Conservation (phyloP, 1,139 yeast species). For the Yamadazyma friedrichii region DNA sequence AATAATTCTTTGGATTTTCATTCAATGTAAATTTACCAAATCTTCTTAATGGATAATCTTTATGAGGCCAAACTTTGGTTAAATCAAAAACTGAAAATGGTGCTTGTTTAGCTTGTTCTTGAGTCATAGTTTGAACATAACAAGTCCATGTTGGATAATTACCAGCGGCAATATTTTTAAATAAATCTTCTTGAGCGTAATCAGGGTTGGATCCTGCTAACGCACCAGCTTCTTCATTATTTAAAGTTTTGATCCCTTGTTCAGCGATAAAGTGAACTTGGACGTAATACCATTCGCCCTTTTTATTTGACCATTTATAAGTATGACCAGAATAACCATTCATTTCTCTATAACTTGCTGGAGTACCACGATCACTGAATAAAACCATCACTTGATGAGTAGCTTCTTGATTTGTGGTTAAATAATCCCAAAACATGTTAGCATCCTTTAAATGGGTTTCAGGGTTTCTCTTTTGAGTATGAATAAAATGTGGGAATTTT, state of each 20-base stretch:
- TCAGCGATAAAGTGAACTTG: conserved; percentile 63
- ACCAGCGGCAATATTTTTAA: conserved; percentile 59
- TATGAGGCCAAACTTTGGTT: conserved; percentile 81
- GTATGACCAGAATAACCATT: conserved; percentile 74
- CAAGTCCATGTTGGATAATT: conserved; percentile 63
- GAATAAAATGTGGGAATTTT: conserved; percentile 86
- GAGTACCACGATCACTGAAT: conserved; percentile 71
- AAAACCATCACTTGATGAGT: conserved; percentile 62
- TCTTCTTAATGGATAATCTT: conserved; percentile 70
- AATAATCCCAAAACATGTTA: conserved; percentile 71
- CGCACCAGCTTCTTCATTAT: conserved; percentile 56
- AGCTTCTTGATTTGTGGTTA: conserved; percentile 60
- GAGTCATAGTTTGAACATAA: conserved; percentile 67
- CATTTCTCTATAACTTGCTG: conserved; percentile 64
- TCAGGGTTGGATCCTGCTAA: conserved; percentile 66
- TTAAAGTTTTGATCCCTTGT: conserved; percentile 58
- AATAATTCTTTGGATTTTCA: conserved; percentile 74
- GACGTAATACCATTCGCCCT: conserved; percentile 66
- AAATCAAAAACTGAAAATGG: conserved; percentile 68
- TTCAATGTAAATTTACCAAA: conserved; percentile 70
- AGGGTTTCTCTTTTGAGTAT: conserved; percentile 80
- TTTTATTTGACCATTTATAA: conserved; percentile 63
- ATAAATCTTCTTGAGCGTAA: conserved; percentile 61
- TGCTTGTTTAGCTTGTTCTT: conserved; percentile 57
- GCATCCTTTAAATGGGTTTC: conserved; percentile 80